Conservation (phyloP, 2,329 filamentous ascomycete genomes). For the Botryotinia globosa region DNA sequence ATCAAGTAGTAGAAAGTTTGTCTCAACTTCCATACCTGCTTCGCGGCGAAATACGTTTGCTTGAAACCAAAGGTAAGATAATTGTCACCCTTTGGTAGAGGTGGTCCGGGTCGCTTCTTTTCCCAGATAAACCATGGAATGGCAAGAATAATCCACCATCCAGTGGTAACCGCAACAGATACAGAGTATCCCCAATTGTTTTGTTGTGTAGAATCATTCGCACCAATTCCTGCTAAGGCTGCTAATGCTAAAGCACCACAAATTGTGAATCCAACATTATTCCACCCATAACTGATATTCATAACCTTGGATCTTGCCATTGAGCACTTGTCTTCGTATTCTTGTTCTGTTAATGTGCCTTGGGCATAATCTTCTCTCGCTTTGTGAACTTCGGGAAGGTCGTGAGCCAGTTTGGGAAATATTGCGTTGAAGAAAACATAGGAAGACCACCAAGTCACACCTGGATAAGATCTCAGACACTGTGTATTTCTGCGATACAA, state of each 20-base stretch:
- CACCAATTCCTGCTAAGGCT: conserved; percentile 32
- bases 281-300: conserved; percentile 37
- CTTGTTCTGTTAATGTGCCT: conserved; percentile 30
- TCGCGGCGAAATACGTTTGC: conserved; percentile 34
- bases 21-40: conserved; percentile 34
- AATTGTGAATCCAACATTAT: conserved; percentile 36
- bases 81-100: conserved; percentile 32
- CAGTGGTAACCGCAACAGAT: conserved; percentile 35
- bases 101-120: conserved; percentile 37
- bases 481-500: not conserved
- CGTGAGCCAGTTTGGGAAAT: conserved; percentile 37
- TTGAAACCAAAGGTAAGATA: conserved; percentile 37
- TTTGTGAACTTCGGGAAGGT: conserved; percentile 34
- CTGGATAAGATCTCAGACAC: conserved; percentile 21
- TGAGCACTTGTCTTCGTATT: conserved; percentile 33
- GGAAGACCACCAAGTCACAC: conserved; percentile 37
- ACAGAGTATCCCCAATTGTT: conserved; percentile 39
- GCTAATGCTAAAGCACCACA: conserved; percentile 34
- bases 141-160: conserved; percentile 37
- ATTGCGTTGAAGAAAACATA: conserved; percentile 39
- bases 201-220: conserved; percentile 29
- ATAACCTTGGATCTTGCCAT: conserved; percentile 37
- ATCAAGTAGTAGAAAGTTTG: conserved; percentile 37
- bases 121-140: conserved; percentile 39
- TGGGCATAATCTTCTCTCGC: conserved; percentile 30